Conservation (phyloP, 768 basidiomycete genomes). For the Leucocoprinus sp. region DNA sequence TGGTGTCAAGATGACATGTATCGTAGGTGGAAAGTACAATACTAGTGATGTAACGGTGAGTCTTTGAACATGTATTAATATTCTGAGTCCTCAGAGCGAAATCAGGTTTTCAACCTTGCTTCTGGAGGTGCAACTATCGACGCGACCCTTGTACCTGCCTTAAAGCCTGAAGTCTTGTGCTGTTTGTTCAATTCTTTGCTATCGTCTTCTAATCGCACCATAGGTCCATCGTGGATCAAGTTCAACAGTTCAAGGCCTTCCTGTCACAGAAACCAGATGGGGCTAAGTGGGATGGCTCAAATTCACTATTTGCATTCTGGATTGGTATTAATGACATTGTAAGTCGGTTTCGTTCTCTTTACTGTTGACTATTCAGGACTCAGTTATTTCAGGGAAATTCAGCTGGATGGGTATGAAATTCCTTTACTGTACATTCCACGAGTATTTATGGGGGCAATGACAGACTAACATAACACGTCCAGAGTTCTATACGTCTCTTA, state of each 20-base stretch:
- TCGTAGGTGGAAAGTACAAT: constrained; percentile 43
- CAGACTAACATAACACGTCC: constrained; percentile 31
- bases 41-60: constrained; percentile 42
- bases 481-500: constrained; percentile 26
- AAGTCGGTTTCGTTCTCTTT: constrained; percentile 18
- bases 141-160: constrained; percentile 42
- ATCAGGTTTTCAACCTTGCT: constrained; percentile 40
- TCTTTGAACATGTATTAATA: neutral
- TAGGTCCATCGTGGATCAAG: constrained; percentile 49
- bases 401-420: constrained; percentile 32
- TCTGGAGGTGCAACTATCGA: constrained; percentile 56
- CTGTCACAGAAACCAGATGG: constrained; percentile 34
- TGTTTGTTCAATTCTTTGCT: neutral
- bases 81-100: neutral
- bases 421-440: neutral
- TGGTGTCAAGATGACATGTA: neutral
- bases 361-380: neutral
- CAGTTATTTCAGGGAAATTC: constrained; percentile 34
- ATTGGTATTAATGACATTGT: constrained; percentile 62
- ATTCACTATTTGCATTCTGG: constrained; percentile 55
- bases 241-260: constrained; percentile 40
- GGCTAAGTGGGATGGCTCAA: constrained; percentile 42
- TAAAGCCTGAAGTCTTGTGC: constrained; percentile 35
- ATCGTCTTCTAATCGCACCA: neutral
- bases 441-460: neutral